Evolutionary conservation across 345 rosid species (phyloP), one percentile per base, ranked within the genome.

Genomic region (Populus davidiana): DNA sequence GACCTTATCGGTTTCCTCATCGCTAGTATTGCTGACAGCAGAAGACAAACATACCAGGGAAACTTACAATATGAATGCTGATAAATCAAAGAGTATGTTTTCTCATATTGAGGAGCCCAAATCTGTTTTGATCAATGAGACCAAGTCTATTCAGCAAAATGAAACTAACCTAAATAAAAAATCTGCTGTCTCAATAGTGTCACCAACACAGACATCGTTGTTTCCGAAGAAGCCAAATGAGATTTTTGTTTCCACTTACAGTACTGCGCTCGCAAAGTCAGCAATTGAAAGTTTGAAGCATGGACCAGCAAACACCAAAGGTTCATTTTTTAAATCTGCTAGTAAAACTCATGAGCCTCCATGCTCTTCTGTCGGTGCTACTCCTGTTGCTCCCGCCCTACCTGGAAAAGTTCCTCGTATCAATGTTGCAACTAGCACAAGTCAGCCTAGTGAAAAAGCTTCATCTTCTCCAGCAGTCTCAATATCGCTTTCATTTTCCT

Each of bases 401-500:
- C 77, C 84, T 74, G 84, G 64, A 69, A 79, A 78, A 72, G 85
- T 77, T 73, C 73, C 83, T 41, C 84, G 18, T 73, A 72, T 84
- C 76, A 83, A 79, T 81, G 52, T 69, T 67, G 79, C 79, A 16
- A 67, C 80, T 27, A 84, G 77, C 72, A 81, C 77, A 81, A 78
- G 69, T 84, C 86, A 81, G 79, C 81, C 86, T 71, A 75, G 87
- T 81, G 89, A 85, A 73, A 85, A 71, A 74, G 64, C 70, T 72
- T 64, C 75, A n/a, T 67, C 77, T 29, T 63, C 85, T 29, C 68
- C 75, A 18, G 71, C 85, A 61, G 75, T 81, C 75, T 81, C 85
- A 14, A 71, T 71, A 72, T 75, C 89, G 29, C 81, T 72, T 73
- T 75, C 86, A 44, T 80, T 87, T 81, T 73, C 87, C 38, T 84